A percentile compares a stretch with the other conserved stretches of the same genome.
Conservation (phyloP, 352 stramenopile species). For the Pythium aristosporum region DNA sequence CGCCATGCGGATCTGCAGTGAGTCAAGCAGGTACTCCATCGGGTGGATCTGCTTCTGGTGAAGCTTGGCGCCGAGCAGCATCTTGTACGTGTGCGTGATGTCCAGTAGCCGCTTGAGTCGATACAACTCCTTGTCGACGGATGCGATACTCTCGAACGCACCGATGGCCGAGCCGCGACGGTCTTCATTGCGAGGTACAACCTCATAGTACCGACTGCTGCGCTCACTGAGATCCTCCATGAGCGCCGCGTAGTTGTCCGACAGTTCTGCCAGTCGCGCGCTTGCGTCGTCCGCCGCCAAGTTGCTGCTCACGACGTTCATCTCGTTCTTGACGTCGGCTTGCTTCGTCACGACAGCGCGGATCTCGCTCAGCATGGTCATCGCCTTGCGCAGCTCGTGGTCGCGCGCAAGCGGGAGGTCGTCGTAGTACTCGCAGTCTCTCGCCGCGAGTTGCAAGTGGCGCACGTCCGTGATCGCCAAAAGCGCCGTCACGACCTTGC, state of each 20-base stretch:
- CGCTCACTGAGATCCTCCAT: slow-evolving; percentile 69
- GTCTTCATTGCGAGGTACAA: slow-evolving; percentile 74
- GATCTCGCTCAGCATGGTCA: slow-evolving; percentile 50
- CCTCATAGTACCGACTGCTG: slow-evolving; percentile 76
- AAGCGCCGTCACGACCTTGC: slow-evolving; percentile 37
- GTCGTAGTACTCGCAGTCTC: slow-evolving; percentile 47
- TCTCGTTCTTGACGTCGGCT: slow-evolving; percentile 46
- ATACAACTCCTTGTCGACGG: slow-evolving; percentile 68
- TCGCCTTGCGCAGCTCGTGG: slow-evolving; percentile 44
- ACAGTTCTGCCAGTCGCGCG: slow-evolving; percentile 39
- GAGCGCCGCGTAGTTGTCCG: slow-evolving; percentile 42
- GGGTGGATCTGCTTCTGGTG: slow-evolving; percentile 40
- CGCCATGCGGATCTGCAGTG: slow-evolving; percentile 58
- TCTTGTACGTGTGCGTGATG: slow-evolving; percentile 79
- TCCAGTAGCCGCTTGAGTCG: slow-evolving; percentile 57
- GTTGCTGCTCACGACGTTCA: slow-evolving; percentile 40
- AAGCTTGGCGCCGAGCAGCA: slow-evolving; percentile 60
- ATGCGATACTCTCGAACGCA: slow-evolving; percentile 51
- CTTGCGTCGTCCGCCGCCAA: slow-evolving; percentile 42
- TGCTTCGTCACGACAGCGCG: slow-evolving; percentile 48
- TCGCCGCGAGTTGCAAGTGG: slow-evolving; percentile 65
- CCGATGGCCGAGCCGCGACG: slow-evolving; percentile 52
- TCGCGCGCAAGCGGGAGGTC: slow-evolving; percentile 59
- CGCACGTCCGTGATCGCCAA: slow-evolving; percentile 70
- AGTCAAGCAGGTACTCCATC: slow-evolving; percentile 73